Evolutionary conservation across 1,284 basidiomycete species (phyloP).

Genomic region (Irpex rosettiformis): DNA sequence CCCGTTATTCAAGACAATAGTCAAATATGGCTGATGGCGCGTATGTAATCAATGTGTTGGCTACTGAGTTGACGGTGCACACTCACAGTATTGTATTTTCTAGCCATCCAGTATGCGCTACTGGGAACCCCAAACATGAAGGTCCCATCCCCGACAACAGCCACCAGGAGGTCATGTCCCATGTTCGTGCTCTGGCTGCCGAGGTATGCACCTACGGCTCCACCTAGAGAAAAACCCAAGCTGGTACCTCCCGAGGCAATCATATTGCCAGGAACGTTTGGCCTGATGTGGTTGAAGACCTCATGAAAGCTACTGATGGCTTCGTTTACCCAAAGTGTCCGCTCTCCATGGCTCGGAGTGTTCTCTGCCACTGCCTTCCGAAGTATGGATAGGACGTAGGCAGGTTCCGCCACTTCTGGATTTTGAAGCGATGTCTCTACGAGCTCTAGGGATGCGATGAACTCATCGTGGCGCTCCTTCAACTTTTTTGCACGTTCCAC

Average conservation of each 20-base stretch:
- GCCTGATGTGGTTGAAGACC: slow-evolving; percentile 56
- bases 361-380: slow-evolving; percentile 35
- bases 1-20: slow-evolving; percentile 68
- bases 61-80: neutral
- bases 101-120: slow-evolving; percentile 68
- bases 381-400: slow-evolving; percentile 46
- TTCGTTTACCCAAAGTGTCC: slow-evolving; percentile 58
- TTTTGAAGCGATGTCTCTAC: slow-evolving; percentile 21
- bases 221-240: slow-evolving; percentile 65
- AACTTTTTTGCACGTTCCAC: slow-evolving; percentile 14
- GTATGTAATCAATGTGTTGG: neutral
- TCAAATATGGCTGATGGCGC: slow-evolving; percentile 57
- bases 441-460: slow-evolving; percentile 22
- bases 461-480: slow-evolving; percentile 22
- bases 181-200: slow-evolving; percentile 34
- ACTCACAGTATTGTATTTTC: slow-evolving; percentile 59
- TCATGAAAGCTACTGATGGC: slow-evolving; percentile 52
- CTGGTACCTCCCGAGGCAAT: slow-evolving; percentile 56
- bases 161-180: slow-evolving; percentile 47
- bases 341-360: slow-evolving; percentile 34
- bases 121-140: slow-evolving; percentile 66
- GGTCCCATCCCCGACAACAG: slow-evolving; percentile 65
- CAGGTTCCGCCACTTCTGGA: slow-evolving; percentile 14
- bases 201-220: slow-evolving; percentile 54
- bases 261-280: slow-evolving; percentile 47